Base-by-base conservation (phyloP, 2,329 filamentous ascomycete genomes). In the Akanthomyces muscarius region DNA sequence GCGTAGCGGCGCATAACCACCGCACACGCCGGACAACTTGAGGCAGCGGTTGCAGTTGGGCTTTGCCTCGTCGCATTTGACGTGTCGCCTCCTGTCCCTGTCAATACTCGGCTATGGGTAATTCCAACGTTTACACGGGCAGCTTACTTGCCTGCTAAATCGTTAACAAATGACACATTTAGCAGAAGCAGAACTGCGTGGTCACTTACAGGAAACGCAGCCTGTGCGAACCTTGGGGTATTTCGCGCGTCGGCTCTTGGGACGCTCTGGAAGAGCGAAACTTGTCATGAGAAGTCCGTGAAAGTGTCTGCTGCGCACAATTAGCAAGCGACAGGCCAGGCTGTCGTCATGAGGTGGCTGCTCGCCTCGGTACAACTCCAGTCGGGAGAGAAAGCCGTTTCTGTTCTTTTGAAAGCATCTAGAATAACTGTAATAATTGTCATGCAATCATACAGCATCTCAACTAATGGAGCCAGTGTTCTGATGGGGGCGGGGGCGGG, bases 31-130 rank as follows among this genome's bases (percentile, higher is more conserved):
- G n/a, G 69, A 70, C 72, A 71, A 75, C 53, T 74, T 75, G 47
- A 75, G 64, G 62, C 74, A 76, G 55, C 73, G 68, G 42, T 70
- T 68, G 65, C 74, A 75, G 16, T 67, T 69, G 6, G 74, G 74
- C 63, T 74, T 75, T 7, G 69, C 68, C 61, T 76, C 74, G 62
- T 76, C 74, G 65, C 73, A 75, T 60, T 75, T 75, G 38, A 75
- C 71, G 54, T 75, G 74, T 16, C 73, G 69, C 59, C 68, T 70
- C 64, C 73, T 75, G 53, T 53, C 18, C 28, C 10, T 25, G 21
- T 42, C 38, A 44, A 8, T 38, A 3, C 30, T 16, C 16, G n/a
- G 28, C 36, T 33, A 23, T 42, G 44, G 47, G 33, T n/a, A 38
- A 38, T 36, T 4, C 7, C 33, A 36, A 36, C 2, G 2, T 50